These are phyloP conservation scores for Spinellus fusiger DNA, from an alignment of 192 early-diverging fungal genomes.

Conservation along the genomic window DNA sequence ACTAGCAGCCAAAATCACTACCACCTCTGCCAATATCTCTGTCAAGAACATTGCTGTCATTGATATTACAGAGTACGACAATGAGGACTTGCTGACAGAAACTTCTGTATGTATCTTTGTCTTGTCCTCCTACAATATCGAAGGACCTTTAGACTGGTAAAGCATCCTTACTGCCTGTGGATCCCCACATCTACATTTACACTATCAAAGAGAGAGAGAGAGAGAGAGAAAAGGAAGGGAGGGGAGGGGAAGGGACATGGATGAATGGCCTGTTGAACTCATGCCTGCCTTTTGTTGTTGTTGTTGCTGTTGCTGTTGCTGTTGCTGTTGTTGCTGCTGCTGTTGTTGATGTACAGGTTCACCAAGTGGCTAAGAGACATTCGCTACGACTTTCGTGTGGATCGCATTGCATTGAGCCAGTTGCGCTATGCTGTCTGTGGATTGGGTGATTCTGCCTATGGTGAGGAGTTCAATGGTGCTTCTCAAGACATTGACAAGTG, in stretches of 20 bases:
- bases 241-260: too few species aligned
- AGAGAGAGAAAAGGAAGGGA: not conserved
- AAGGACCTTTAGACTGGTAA: conserved; percentile 61
- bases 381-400: conserved; percentile 57
- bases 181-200: too few species aligned
- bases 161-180: too few species aligned
- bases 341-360: conserved; percentile 29
- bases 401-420: conserved; percentile 41
- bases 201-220: not conserved
- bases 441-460: conserved; percentile 64
- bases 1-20: conserved; percentile 26
- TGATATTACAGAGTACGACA: conserved; percentile 60
- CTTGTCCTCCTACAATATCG: conserved; percentile 61
- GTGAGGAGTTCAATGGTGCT: conserved; percentile 51
- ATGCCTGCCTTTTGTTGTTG: not conserved
- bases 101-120: conserved; percentile 54
- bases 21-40: conserved; percentile 16
- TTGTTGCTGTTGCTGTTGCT: not conserved
- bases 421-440: conserved; percentile 65
- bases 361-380: conserved; percentile 55
- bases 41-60: conserved; percentile 33
- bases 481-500: conserved; percentile 53
- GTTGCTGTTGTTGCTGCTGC: not conserved
- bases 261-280: too few species aligned
- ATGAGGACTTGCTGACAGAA: conserved; percentile 52